Conservation (phyloP, 179 eudicot species). For the Nepenthes alata region DNA sequence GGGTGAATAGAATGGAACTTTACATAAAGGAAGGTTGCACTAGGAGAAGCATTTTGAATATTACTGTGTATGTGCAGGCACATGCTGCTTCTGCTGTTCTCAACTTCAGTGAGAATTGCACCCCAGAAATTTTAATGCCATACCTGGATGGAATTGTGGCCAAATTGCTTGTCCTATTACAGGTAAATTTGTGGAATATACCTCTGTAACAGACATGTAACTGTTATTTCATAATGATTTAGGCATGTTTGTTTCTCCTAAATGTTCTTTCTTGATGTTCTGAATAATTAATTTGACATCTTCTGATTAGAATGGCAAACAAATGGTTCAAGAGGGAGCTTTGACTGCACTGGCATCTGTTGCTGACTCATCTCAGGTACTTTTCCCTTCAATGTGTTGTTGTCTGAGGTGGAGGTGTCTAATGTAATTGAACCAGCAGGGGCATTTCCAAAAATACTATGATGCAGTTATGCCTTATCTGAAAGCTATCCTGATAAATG, state of each 20-base stretch:
- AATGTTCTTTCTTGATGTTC: not conserved
- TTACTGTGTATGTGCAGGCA: conserved; percentile 32
- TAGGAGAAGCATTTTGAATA: no score
- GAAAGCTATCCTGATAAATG: conserved; percentile 80
- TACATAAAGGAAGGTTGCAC: no score
- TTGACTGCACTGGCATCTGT: conserved; percentile 98
- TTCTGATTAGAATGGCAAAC: conserved; percentile 73
- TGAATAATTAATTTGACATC: conserved; percentile 1
- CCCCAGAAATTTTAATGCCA: conserved; percentile 88
- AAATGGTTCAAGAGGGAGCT: conserved; percentile 99
- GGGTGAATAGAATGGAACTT: no score
- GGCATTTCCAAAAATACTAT: conserved; percentile 89
- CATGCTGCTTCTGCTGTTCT: conserved; percentile 98
- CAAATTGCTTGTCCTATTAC: conserved; percentile 82
- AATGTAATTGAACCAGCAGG: conserved; percentile 27
- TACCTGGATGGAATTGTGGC: conserved; percentile 85
- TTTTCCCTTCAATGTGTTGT: not conserved
- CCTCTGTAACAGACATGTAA: not conserved
- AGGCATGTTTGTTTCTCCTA: not conserved
- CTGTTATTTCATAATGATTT: not conserved
- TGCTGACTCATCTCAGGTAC: conserved; percentile 97
- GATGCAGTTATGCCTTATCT: conserved; percentile 96
- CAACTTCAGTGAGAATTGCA: conserved; percentile 96
- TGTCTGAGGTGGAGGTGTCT: not conserved
- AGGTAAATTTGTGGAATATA: conserved; percentile 33